Base-by-base conservation (phyloP, 2,329 filamentous ascomycete species). In the Penicillium sp. region DNA sequence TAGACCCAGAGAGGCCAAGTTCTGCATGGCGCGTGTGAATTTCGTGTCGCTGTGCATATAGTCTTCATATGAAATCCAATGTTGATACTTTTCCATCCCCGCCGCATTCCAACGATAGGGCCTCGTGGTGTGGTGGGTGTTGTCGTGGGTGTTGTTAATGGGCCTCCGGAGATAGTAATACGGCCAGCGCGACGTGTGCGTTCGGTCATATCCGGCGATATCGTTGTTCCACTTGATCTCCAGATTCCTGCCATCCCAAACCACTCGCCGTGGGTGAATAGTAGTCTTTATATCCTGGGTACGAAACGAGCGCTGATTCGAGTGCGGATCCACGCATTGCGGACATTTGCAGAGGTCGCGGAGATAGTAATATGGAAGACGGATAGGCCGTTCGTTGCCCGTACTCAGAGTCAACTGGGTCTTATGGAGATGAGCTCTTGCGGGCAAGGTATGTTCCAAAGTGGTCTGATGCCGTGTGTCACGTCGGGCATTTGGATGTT, bases 1-100 rank as follows among this genome's bases (percentile, higher is more conserved):
- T 0, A 97, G 74, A 0, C 94, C 94, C 45, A 86, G 80, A 28
- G 74, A 74, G 31, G 81, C 74, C 3, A 97, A 76, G 45, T 85
- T 79, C 11, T 75, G 70, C 47, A 96, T 75, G 2, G 83, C 86
- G 3, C 76, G 67, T 63, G 79, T 81, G 50, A 95, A 84, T 0
- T 75, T 76, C 0, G 70, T 63, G 43, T 82, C 82, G 13, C 78
- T 65, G 0, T 72, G 68, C 78, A 95, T 87, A 72, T 90, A 96
- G 35, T 85, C 83, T 0, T 82, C 65, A 70, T 88, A 96, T 48
- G 84, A 76, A 39, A 94, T 76, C 70, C 81, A 84, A 44, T 73
- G 70, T 16, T 72, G 73, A 1, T 68, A 58, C 13, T 69, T 65
- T 41, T 78, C 66, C 81, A 79, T 76, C 10, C 62, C 55, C 2